phyloP scores from a whole-genome alignment of 2,329 filamentous ascomycete genomes.

The Pyrenochaeta sp. region DNA sequence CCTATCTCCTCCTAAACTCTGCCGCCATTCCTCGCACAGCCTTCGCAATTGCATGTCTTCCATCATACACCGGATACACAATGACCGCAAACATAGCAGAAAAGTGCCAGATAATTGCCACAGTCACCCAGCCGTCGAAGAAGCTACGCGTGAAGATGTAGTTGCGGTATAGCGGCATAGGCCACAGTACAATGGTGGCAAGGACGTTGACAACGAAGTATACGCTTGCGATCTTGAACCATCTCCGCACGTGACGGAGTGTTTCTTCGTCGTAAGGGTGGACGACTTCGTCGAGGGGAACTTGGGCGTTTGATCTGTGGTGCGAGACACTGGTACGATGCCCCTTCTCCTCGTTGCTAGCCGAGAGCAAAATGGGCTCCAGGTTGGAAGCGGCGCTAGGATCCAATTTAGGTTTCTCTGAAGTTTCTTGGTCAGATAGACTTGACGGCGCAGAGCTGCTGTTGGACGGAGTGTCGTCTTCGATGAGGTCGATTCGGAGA shows the following conservation, averaged over 20 bases:
- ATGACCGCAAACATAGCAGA: constrained; percentile 75
- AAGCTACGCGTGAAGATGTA: constrained; percentile 83
- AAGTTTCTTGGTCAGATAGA: not conserved
- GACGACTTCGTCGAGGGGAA: constrained; percentile 14
- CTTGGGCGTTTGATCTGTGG: constrained; percentile 9
- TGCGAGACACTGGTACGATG: not conserved
- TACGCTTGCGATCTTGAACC: constrained; percentile 17
- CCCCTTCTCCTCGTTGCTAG: not conserved
- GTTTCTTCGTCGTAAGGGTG: constrained; percentile 17
- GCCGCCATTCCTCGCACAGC: constrained; percentile 5
- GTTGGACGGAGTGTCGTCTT: constrained; percentile 9
- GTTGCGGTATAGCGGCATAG: constrained; percentile 86
- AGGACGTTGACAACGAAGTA: constrained; percentile 17
- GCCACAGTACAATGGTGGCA: constrained; percentile 72
- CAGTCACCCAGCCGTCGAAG: constrained; percentile 78
- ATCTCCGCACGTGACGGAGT: constrained; percentile 9
- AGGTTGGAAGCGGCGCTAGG: too few relatives aligned
- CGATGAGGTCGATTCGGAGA: constrained; percentile 17
- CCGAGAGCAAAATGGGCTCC: too few relatives aligned
- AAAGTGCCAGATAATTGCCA: constrained; percentile 76
- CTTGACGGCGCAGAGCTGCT: constrained; percentile 9
- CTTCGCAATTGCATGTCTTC: constrained; percentile 15
- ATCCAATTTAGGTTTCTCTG: not conserved
- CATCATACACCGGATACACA: constrained; percentile 81
- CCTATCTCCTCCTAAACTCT: not conserved